Base-by-base conservation (phyloP, 306 rosid genomes). In the Vigna nakashimae region DNA sequence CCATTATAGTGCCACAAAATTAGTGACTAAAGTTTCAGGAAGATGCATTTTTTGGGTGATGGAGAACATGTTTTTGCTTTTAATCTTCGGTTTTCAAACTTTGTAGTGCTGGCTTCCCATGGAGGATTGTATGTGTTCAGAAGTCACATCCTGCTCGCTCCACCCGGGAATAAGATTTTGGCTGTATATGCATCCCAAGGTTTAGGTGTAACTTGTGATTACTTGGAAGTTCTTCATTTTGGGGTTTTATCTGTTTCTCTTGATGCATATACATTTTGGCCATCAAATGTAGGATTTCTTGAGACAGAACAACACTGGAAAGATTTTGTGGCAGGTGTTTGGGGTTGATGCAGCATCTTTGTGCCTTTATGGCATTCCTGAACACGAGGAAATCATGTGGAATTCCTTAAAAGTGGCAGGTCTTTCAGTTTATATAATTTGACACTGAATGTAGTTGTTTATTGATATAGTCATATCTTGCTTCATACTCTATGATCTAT, bases 151-250 rank as follows among this genome's bases (percentile, higher is more conserved):
- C 10, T 83, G 84, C 75, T 69, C 77, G 72, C 89, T 90, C 10
- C 89, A 89, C 91, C 82, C 71, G 50, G 87, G 93, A 85, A 76
- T 92, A 38, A 85, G 84, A 78, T 90, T 94, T 75, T 94, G 98
- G 98, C 52, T 94, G 86, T 94, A 94, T 70, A 94, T 94, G 98
- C 98, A 94, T 86, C 98, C 97, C 40, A 92, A 92, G 97, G 97
- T 92, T 57, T 82, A 34, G 76, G 65, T 71, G 49, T 58, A 50
- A 43, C 58, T 77, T 38, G 58, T 36, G 56, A 79, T 68, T 34
- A 16, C 1, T 69, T 48, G 71, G 70, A 55, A 9, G 16, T 20
- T 71, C 40, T 80, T 40, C 2, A 17, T 13, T 38, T 4, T 57
- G 50, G 51, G 58, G 18, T 42, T 68, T 59, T 53, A 8, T 68